Percentiles rank a stretch among this genome's conserved stretches.
Evolutionary conservation across 306 rosid species (phyloP).

Genomic region (Dryas octopetala): DNA sequence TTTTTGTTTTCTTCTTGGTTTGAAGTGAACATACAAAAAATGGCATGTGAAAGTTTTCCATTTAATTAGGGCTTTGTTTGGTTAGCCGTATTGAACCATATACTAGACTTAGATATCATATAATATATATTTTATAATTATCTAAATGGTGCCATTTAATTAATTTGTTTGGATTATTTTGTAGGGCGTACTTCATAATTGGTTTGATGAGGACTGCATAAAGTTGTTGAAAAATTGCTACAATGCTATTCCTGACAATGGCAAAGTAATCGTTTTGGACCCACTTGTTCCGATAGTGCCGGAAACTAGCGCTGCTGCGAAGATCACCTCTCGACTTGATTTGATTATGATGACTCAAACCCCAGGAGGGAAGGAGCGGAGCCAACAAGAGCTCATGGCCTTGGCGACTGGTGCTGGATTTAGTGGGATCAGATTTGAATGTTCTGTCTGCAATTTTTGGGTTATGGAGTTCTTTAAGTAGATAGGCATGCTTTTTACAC

Average conservation of each 20-base stretch:
- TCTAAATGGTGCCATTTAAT: too few species aligned
- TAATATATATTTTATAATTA: too few species aligned
- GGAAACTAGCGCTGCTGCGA: not conserved
- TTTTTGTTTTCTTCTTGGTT: too few species aligned
- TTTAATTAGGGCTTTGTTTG: too few species aligned
- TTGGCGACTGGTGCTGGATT: constrained; percentile 31
- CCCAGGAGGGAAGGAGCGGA: constrained; percentile 25
- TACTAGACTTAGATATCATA: too few species aligned
- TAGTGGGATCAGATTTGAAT: constrained; percentile 21
- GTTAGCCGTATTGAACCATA: too few species aligned
- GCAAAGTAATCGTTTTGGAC: constrained; percentile 28
- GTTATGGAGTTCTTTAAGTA: not conserved
- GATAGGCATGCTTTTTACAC: not conserved
- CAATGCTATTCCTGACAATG: constrained; percentile 17
- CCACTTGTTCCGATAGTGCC: constrained; percentile 21
- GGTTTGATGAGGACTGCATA: not conserved
- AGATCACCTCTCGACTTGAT: not conserved
- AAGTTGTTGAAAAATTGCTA: constrained; percentile 33
- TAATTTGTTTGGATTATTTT: not conserved
- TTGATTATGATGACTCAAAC: constrained; percentile 5
- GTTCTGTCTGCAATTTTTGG: not conserved
- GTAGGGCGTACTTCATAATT: constrained; percentile 44
- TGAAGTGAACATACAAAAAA: too few species aligned
- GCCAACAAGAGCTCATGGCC: constrained; percentile 13
- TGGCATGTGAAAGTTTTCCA: too few species aligned